These are phyloP conservation scores for Corymbia calophylla DNA, from an alignment of 441 rosid genomes.

Conservation along the genomic window DNA sequence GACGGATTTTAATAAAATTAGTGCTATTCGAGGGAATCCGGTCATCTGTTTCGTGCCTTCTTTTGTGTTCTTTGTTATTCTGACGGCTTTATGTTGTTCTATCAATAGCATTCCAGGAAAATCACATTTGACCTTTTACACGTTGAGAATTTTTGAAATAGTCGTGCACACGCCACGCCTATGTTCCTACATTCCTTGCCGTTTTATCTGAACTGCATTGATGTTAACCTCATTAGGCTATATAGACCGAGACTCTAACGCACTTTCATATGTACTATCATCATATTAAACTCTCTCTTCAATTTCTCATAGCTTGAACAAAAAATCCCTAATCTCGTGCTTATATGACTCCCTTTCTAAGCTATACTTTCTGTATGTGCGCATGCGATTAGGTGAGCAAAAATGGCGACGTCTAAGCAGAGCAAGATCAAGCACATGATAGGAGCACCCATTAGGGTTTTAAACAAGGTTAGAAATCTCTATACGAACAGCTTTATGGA, in stretches of 20 bases:
- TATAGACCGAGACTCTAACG: neutral
- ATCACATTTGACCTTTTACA: neutral
- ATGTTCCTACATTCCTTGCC: neutral
- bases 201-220: neutral
- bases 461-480: neutral
- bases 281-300: neutral
- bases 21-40: neutral
- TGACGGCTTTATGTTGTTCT: neutral
- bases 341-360: neutral
- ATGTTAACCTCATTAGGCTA: neutral
- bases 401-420: neutral
- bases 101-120: neutral
- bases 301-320: neutral
- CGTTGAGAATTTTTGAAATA: neutral
- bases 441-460: neutral
- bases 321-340: neutral
- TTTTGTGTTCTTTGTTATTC: neutral
- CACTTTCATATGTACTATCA: neutral
- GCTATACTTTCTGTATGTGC: neutral
- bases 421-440: neutral
- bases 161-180: neutral
- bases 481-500: neutral
- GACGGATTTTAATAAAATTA: neutral
- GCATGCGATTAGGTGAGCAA: neutral
- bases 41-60: neutral